Evolutionary conservation across 2,329 filamentous ascomycete species (phyloP).

Genomic region (Curvularia verruculosa): DNA sequence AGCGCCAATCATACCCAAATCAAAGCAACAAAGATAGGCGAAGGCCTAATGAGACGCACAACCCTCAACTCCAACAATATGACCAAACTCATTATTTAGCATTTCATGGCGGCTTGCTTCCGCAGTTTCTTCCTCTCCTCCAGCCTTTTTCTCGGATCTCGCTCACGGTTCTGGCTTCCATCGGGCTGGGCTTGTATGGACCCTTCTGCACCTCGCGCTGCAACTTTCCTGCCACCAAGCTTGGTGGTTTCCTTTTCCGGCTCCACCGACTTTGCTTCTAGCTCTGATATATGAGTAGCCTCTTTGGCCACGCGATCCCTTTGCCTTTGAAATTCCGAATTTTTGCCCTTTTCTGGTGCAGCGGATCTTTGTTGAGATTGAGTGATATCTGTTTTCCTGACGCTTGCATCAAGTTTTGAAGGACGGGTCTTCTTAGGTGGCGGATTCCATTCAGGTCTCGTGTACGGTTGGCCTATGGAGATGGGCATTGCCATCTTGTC

Average conservation of each 20-base stretch:
- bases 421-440: slow-evolving; percentile 27
- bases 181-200: slow-evolving; percentile 30
- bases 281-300: slow-evolving; percentile 7
- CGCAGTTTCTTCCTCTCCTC: slow-evolving; percentile 37
- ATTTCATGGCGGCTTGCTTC: slow-evolving; percentile 21
- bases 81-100: background rate
- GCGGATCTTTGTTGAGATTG: slow-evolving; percentile 10
- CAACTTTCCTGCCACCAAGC: slow-evolving; percentile 31
- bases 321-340: slow-evolving; percentile 1
- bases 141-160: slow-evolving; percentile 35
- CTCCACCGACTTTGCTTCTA: slow-evolving; percentile 6
- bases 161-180: slow-evolving; percentile 34
- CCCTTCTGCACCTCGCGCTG: slow-evolving; percentile 33
- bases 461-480: slow-evolving; percentile 35
- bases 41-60: background rate
- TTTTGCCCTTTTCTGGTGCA: slow-evolving; percentile 7
- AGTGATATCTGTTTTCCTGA: slow-evolving; percentile 10
- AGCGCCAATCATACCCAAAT: background rate
- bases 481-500: slow-evolving; percentile 45
- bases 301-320: slow-evolving; percentile 2
- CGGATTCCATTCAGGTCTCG: slow-evolving; percentile 31
- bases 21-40: background rate
- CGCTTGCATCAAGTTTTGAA: slow-evolving; percentile 25
- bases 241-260: slow-evolving; percentile 13
- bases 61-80: background rate